Evolutionary conservation across 108 stramenopile genomes (phyloP).

Genomic region (Pseudonitzschia multiseries): DNA sequence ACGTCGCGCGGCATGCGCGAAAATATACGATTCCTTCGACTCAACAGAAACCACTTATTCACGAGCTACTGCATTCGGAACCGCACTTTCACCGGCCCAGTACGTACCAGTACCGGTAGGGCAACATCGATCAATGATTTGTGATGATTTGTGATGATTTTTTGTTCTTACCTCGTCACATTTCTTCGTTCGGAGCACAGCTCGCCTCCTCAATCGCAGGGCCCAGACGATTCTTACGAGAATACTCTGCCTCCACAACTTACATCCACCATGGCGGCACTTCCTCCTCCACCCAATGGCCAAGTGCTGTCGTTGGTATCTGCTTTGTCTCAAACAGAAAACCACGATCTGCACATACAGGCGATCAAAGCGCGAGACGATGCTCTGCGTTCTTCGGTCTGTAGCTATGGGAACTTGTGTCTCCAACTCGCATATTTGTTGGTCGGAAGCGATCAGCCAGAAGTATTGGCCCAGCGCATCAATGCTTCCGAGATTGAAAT

Average conservation of each 20-base stretch:
- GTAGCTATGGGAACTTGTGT: slow-evolving; percentile 62
- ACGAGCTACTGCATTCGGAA: background rate
- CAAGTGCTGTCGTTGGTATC: slow-evolving; percentile 68
- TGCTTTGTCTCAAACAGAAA: slow-evolving; percentile 68
- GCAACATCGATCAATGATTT: background rate
- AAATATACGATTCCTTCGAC: slow-evolving; percentile 2
- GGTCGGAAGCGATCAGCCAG: slow-evolving; percentile 46
- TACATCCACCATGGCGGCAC: background rate
- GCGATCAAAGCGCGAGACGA: slow-evolving; percentile 77
- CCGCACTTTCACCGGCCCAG: no score
- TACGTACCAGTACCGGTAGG: no score
- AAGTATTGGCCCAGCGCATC: slow-evolving; percentile 30
- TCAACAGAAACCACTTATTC: slow-evolving; percentile 2
- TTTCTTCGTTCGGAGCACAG: background rate
- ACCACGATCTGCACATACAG: slow-evolving; percentile 60
- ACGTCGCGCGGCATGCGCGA: background rate
- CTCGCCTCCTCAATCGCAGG: background rate
- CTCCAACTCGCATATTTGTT: slow-evolving; percentile 45
- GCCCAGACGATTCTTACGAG: background rate
- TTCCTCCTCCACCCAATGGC: slow-evolving; percentile 62
- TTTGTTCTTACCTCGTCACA: background rate
- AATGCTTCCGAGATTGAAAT: slow-evolving; percentile 43
- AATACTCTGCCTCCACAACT: background rate
- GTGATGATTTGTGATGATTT: background rate
- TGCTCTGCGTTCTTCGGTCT: slow-evolving; percentile 55